Percentiles rank a stretch among this genome's conserved stretches.
These are phyloP conservation scores for Nigrospora oryzae DNA, from an alignment of 2,329 filamentous ascomycete genomes.

Conservation along the genomic window DNA sequence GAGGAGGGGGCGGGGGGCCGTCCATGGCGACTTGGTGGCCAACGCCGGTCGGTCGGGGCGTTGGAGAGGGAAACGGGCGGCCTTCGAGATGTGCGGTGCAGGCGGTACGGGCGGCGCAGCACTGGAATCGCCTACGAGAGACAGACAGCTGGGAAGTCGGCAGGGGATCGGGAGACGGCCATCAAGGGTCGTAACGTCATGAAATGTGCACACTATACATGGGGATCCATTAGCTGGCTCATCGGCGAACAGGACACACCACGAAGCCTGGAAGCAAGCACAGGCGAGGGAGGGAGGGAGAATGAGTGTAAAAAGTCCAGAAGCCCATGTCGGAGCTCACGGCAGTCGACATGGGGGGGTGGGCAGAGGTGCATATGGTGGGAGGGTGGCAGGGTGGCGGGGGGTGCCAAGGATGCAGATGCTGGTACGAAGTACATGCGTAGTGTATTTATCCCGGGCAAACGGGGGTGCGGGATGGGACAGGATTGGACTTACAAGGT, in stretches of 20 bases:
- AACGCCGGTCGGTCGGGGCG: background rate
- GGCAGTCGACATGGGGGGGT: background rate
- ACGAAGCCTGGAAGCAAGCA: background rate
- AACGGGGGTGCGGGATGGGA: too few species aligned
- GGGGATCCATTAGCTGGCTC: background rate
- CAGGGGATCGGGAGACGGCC: conserved; percentile 4
- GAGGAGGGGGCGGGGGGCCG: conserved; percentile 47
- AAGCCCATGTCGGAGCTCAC: background rate
- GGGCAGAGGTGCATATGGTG: background rate
- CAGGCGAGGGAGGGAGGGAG: background rate
- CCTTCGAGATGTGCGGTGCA: background rate
- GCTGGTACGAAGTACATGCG: too few species aligned
- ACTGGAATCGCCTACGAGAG: background rate
- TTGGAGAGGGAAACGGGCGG: background rate
- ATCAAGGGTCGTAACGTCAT: conserved; percentile 6
- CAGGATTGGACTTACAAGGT: too few species aligned
- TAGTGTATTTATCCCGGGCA: too few species aligned
- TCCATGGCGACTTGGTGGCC: conserved; percentile 3
- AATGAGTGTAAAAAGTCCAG: background rate
- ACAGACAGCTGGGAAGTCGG: background rate
- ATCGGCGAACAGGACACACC: background rate
- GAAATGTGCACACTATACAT: background rate
- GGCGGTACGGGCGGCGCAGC: background rate
- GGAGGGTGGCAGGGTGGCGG: too few species aligned
- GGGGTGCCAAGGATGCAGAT: too few species aligned